These are phyloP conservation scores for Stenocarpella maydis DNA, from an alignment of 2,329 filamentous ascomycete genomes.

Conservation along the genomic window DNA sequence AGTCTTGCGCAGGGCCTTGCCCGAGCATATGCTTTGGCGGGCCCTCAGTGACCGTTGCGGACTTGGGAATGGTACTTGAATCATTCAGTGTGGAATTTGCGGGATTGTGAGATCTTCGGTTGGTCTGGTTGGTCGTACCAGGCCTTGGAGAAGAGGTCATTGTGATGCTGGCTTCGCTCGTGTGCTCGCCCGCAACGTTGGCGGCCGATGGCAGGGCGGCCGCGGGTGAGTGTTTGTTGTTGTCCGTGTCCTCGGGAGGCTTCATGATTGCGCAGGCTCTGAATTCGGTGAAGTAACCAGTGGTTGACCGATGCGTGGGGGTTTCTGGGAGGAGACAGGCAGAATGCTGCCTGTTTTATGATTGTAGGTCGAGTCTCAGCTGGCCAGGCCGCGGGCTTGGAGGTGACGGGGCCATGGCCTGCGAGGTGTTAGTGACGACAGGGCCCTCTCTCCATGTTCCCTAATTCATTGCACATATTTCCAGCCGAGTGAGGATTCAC, in stretches of 20 bases:
- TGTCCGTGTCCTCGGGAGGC: neutral
- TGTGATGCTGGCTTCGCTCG: neutral
- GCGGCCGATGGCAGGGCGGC: neutral
- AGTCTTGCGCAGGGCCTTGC: neutral
- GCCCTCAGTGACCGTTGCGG: neutral
- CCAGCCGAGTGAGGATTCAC: neutral
- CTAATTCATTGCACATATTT: neutral
- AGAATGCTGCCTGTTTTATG: conserved; percentile 5
- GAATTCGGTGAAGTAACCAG: neutral
- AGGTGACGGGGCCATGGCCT: neutral
- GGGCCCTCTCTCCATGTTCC: neutral
- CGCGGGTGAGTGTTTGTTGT: neutral
- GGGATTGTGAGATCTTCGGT: neutral
- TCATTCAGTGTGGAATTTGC: neutral
- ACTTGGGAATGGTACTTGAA: neutral
- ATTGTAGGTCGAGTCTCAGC: neutral
- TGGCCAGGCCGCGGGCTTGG: conserved; percentile 6
- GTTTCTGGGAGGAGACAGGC: neutral
- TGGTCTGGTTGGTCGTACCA: neutral
- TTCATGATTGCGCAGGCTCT: neutral
- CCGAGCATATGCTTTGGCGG: neutral
- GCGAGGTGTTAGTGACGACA: neutral
- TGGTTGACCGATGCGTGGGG: neutral
- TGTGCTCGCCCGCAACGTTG: neutral
- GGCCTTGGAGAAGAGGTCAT: neutral